These are phyloP conservation scores for Cupressus sempervirens DNA, from an alignment of 75 land plant genomes.

Conservation along the genomic window DNA sequence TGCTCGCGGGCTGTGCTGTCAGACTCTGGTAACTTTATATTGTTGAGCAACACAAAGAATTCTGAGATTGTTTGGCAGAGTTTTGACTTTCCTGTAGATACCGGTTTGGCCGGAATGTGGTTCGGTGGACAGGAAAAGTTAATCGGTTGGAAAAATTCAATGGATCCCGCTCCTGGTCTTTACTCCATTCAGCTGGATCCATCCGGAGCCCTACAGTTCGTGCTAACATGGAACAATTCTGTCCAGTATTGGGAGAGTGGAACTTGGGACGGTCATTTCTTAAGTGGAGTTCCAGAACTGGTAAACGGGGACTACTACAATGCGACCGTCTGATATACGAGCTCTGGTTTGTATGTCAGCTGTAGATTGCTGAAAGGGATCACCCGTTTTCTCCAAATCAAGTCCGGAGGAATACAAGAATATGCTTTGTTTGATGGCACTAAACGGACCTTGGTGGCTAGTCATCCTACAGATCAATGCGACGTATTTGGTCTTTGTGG, in stretches of 20 bases:
- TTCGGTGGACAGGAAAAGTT: constrained; percentile 9
- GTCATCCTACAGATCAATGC: constrained; percentile 18
- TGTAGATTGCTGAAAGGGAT: neutral
- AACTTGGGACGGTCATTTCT: constrained; percentile 22
- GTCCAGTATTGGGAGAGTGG: constrained; percentile 26
- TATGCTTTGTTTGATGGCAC: neutral
- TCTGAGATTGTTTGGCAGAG: too few species aligned
- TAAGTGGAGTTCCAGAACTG: constrained; percentile 13
- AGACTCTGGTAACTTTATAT: too few species aligned
- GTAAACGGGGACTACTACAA: neutral
- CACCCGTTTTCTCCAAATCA: constrained; percentile 18
- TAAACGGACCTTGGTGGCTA: constrained; percentile 12
- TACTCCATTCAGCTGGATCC: constrained; percentile 21
- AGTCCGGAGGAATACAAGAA: constrained; percentile 19
- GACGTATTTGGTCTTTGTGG: constrained; percentile 27
- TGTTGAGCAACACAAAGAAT: too few species aligned
- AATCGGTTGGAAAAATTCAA: constrained; percentile 20
- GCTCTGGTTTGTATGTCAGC: neutral
- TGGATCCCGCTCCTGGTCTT: constrained; percentile 32
- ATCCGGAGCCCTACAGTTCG: neutral
- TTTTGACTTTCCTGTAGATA: too few species aligned
- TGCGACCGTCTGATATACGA: neutral
- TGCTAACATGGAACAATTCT: constrained; percentile 15
- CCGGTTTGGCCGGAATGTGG: too few species aligned
- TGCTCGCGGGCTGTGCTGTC: too few species aligned